Conservation (phyloP, 73 alveolate species). For the Paramecium pentaurelia region DNA sequence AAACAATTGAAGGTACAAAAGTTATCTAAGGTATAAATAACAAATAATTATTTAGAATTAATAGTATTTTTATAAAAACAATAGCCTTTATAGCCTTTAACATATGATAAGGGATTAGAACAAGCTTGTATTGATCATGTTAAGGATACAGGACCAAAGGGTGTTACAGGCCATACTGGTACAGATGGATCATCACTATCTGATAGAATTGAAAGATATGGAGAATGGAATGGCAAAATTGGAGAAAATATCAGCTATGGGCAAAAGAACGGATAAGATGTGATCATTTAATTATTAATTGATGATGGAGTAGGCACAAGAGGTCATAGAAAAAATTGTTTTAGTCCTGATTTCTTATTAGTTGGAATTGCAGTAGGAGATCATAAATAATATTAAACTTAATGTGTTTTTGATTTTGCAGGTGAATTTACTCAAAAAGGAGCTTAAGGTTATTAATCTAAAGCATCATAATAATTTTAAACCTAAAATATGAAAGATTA, state of each 20-base stretch:
- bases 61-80: constrained; percentile 68
- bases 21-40: neutral
- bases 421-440: neutral
- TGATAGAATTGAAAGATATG: neutral
- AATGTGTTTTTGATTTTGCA: constrained; percentile 56
- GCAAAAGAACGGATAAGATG: constrained; percentile 68
- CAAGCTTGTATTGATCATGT: constrained; percentile 76
- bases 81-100: constrained; percentile 65
- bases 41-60: constrained; percentile 1
- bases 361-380: constrained; percentile 46
- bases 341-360: constrained; percentile 63
- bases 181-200: constrained; percentile 60
- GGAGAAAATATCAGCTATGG: constrained; percentile 85
- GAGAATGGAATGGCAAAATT: constrained; percentile 78
- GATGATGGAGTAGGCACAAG: constrained; percentile 85
- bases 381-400: constrained; percentile 15
- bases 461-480: neutral
- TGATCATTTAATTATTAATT: constrained; percentile 71
- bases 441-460: neutral
- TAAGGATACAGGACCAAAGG: constrained; percentile 79
- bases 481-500: neutral
- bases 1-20: neutral
- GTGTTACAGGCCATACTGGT: constrained; percentile 73
- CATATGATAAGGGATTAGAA: constrained; percentile 68
- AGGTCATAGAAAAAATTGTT: constrained; percentile 80